Evolutionary conservation across 441 rosid genomes (phyloP).

Genomic region (Biscutella laevigata): DNA sequence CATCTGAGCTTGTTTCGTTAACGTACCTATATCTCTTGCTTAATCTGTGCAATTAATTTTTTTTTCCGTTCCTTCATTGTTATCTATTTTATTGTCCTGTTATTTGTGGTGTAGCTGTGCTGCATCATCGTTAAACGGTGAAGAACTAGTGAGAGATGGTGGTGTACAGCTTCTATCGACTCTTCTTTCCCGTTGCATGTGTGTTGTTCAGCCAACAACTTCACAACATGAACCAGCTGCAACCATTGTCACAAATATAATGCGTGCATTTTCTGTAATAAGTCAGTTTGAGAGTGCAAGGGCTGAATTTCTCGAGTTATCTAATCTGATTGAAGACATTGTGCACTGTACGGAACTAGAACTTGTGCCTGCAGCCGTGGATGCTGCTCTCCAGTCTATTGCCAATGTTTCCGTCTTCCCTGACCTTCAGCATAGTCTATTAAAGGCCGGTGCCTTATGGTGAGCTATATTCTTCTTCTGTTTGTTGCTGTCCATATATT

Average conservation of each 20-base stretch:
- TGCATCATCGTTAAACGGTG: slow-evolving; percentile 93
- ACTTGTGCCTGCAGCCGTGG: slow-evolving; percentile 88
- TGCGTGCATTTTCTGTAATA: slow-evolving; percentile 81
- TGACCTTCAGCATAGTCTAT: slow-evolving; percentile 73
- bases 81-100: slow-evolving; percentile 14
- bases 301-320: slow-evolving; percentile 60
- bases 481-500: not conserved
- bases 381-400: slow-evolving; percentile 87
- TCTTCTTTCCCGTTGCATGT: slow-evolving; percentile 95
- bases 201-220: slow-evolving; percentile 95
- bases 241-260: slow-evolving; percentile 82
- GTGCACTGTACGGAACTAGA: slow-evolving; percentile 98
- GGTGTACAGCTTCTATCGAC: slow-evolving; percentile 86
- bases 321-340: slow-evolving; percentile 78
- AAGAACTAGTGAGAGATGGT: slow-evolving; percentile 97
- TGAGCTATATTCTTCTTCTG: slow-evolving; percentile 30
- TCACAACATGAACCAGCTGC: slow-evolving; percentile 88
- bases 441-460: slow-evolving; percentile 96
- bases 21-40: slow-evolving; percentile 47
- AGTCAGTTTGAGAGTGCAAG: slow-evolving; percentile 95
- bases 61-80: slow-evolving; percentile 11
- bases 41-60: slow-evolving; percentile 3
- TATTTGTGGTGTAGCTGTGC: slow-evolving; percentile 55
- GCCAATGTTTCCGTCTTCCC: slow-evolving; percentile 78
- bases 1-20: slow-evolving; percentile 95